Base-by-base conservation (phyloP, 140 eudicot genomes). In the Stevia rebaudiana region DNA sequence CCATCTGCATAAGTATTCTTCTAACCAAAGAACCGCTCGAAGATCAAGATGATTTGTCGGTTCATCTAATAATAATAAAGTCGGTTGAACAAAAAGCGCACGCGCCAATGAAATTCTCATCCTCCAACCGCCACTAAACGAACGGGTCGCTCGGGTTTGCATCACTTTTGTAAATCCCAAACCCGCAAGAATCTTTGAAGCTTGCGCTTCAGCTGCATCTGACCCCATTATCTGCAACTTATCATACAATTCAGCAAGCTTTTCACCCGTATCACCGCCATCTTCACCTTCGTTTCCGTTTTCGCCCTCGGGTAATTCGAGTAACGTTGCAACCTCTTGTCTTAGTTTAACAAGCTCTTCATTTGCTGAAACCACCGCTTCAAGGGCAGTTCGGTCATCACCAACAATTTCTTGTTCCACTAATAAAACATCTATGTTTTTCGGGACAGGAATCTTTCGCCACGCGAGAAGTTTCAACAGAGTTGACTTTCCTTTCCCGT, bases 391-490 rank as follows among this genome's bases (percentile, higher is more conserved):
- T 73, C 77, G 79, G 61, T 87, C 83, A 80, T 87, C 94, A 15
- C 94, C 95, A 69, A 84, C 83, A 9, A 87, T 77, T 76, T 87
- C 95, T 74, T 87, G 95, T 62, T 87, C 95, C 16, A 87, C 95
- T 12, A 56, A 56, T 2, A 56, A 25, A 31, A 31, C 63, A 8
- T 56, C 63, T n/a, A 56, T 56, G 44, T 56, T 56, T 56, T 56
- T 56, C 15, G 63, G 63, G 23, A 56, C 63, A 8, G 63, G 63
- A 33, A 56, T 56, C 63, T 56, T 56, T n/a, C 63, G 31, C 63
- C 63, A 56, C 16, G 63, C 63, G 3, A 56, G 63, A 30, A 56
- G 63, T 43, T 56, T 56, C 10, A 56, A 56, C 43, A 56, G 63
- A 3, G 63, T 31, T 33, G 63, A 31, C 24, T 56, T 56, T 56